phyloP scores from a whole-genome alignment of 1,284 basidiomycete genomes.

The Rhodotorula sp. region DNA sequence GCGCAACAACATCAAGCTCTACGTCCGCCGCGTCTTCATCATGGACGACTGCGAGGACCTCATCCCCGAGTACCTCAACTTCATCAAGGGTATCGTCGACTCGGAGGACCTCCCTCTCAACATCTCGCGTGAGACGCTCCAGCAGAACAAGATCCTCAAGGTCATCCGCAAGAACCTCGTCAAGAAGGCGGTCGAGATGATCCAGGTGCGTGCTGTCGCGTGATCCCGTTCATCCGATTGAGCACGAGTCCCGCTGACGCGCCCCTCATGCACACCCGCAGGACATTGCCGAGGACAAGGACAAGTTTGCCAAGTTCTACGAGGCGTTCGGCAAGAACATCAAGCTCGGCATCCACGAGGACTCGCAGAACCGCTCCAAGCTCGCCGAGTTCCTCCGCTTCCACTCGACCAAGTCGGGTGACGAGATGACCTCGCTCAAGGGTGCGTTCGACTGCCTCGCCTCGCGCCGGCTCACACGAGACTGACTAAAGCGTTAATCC shows the following conservation, averaged over 20 bases:
- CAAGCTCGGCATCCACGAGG: conserved; percentile 99
- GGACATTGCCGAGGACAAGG: conserved; percentile 99
- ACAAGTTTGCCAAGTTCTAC: conserved; percentile 74
- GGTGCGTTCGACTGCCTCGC: no score
- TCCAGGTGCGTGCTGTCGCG: no score
- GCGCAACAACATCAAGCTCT: conserved; percentile 99
- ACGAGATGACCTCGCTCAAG: conserved; percentile 93
- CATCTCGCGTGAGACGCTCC: conserved; percentile 99
- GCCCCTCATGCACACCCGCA: no score
- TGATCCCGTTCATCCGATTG: no score
- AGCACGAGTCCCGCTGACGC: no score
- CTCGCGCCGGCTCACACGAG: no score
- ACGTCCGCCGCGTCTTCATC: conserved; percentile 99
- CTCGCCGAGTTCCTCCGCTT: conserved; percentile 99
- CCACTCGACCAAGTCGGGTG: conserved; percentile 91
- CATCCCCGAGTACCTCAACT: conserved; percentile 99
- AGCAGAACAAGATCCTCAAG: conserved; percentile 99
- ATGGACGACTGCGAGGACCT: conserved; percentile 99
- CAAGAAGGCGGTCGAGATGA: conserved; percentile 95
- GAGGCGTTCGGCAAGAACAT: conserved; percentile 68
- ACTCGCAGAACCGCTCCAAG: conserved; percentile 98
- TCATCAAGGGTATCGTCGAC: conserved; percentile 98
- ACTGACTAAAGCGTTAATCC: no score
- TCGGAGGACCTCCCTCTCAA: conserved; percentile 99
- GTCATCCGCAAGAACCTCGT: conserved; percentile 85